Percentiles rank a stretch among this genome's conserved stretches.
phyloP scores from a whole-genome alignment of 2,329 filamentous ascomycete genomes.

The Penicillium frequentans region DNA sequence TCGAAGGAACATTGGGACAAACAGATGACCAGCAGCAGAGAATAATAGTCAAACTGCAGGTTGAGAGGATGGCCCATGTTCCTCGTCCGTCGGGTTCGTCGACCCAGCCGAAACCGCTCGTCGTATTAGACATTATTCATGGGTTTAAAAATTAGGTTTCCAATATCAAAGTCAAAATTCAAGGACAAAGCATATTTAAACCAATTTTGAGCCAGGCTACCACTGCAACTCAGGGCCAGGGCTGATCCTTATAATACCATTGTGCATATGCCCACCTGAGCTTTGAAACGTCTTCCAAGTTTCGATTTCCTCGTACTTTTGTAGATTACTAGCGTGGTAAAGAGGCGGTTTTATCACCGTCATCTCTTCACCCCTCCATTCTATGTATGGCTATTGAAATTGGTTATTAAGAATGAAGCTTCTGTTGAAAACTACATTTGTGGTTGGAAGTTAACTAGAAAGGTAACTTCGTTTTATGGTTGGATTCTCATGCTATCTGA shows the following conservation, averaged over 20 bases:
- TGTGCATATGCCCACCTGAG: neutral
- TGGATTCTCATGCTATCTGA: no score
- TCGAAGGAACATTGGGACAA: conserved; percentile 10
- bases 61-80: conserved; percentile 10
- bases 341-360: no score
- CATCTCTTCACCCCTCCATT: no score
- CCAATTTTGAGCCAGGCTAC: neutral
- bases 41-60: conserved; percentile 7
- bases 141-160: neutral
- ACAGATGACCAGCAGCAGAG: conserved; percentile 13
- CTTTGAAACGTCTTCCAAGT: no score
- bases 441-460: no score
- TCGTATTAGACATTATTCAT: neutral
- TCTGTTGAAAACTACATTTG: no score
- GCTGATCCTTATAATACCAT: neutral
- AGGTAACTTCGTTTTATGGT: no score
- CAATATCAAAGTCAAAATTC: neutral
- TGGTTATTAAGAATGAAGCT: no score
- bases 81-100: conserved; percentile 8
- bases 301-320: no score
- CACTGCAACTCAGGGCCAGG: neutral
- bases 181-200: neutral
- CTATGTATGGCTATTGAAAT: no score
- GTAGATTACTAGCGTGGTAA: no score
- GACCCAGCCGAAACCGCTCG: conserved; percentile 1